A percentile compares a stretch with the other conserved stretches of the same genome.
Evolutionary conservation across 352 stramenopile species (phyloP).

Genomic region (Phytopythium delawarense): DNA sequence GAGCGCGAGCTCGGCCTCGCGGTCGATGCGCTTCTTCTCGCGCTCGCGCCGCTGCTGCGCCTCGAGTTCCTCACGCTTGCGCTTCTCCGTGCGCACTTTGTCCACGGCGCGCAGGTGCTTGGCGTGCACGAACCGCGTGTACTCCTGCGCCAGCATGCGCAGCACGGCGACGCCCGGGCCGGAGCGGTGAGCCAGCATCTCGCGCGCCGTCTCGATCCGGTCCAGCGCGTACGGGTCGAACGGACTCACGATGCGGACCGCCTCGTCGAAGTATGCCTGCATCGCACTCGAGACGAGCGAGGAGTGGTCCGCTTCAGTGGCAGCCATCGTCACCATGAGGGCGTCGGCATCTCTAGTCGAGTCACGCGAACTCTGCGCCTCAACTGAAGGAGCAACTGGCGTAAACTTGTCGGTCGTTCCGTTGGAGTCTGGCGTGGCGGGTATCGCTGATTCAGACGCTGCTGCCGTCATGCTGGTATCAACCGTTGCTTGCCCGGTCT

Average conservation of each 20-base stretch:
- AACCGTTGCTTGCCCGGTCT: neutral
- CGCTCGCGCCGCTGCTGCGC: constrained; percentile 50
- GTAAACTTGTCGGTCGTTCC: neutral
- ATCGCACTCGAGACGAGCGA: constrained; percentile 30
- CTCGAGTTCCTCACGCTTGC: constrained; percentile 63
- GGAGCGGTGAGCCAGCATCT: constrained; percentile 51
- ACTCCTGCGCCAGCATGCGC: constrained; percentile 72
- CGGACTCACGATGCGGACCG: constrained; percentile 52
- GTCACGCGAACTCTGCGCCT: neutral
- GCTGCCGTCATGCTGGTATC: neutral
- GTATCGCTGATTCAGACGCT: neutral
- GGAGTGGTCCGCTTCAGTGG: neutral
- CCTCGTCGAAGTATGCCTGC: constrained; percentile 55
- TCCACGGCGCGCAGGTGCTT: constrained; percentile 77
- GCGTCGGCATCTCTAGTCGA: neutral
- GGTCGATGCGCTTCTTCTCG: constrained; percentile 62
- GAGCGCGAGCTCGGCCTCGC: constrained; percentile 59
- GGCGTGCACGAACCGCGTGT: constrained; percentile 80
- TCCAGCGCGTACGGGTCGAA: constrained; percentile 69
- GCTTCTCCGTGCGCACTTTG: constrained; percentile 64
- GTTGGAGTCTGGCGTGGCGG: neutral
- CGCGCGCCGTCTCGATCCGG: constrained; percentile 55
- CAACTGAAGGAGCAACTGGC: neutral
- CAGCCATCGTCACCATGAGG: neutral
- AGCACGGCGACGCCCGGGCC: constrained; percentile 64